Conservation (phyloP, 2,329 filamentous ascomycete genomes). For the Thermochaetoides dissita region DNA sequence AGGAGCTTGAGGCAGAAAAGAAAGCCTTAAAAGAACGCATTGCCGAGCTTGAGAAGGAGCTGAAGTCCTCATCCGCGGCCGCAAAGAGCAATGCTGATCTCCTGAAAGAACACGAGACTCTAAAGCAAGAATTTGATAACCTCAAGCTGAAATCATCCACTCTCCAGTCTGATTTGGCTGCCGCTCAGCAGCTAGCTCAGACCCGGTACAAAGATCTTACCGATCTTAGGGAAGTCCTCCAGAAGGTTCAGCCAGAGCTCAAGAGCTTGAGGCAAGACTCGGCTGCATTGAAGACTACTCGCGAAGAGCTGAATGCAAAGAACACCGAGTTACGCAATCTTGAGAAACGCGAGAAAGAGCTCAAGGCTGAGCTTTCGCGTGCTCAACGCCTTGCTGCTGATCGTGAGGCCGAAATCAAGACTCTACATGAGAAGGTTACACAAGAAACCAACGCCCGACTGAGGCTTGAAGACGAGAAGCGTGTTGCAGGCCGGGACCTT, state of each 20-base stretch:
- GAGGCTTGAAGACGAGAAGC: slow-evolving; percentile 66
- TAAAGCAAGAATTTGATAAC: slow-evolving; percentile 46
- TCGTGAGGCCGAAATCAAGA: slow-evolving; percentile 64
- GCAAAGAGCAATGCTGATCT: slow-evolving; percentile 38
- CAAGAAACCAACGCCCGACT: slow-evolving; percentile 58
- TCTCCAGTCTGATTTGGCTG: slow-evolving; percentile 70
- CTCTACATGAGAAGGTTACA: slow-evolving; percentile 62
- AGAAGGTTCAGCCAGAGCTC: slow-evolving; percentile 78
- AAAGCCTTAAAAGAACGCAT: slow-evolving; percentile 49
- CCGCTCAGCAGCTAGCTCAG: slow-evolving; percentile 74
- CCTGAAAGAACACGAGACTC: slow-evolving; percentile 42
- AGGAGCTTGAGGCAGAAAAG: slow-evolving; percentile 59
- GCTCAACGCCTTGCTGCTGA: slow-evolving; percentile 58
- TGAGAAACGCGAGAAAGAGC: slow-evolving; percentile 69
- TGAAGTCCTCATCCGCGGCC: slow-evolving; percentile 27
- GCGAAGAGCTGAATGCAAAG: slow-evolving; percentile 54
- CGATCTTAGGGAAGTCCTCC: slow-evolving; percentile 63
- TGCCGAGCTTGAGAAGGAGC: slow-evolving; percentile 55
- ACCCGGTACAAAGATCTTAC: slow-evolving; percentile 77
- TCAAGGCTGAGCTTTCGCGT: slow-evolving; percentile 57
- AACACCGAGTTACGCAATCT: slow-evolving; percentile 53
- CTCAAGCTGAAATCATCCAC: slow-evolving; percentile 55
- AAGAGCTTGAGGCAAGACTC: slow-evolving; percentile 66
- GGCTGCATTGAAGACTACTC: slow-evolving; percentile 55
- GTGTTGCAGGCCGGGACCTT: slow-evolving; percentile 60